Conservation (phyloP, 2,329 filamentous ascomycete species). For the Microcyclospora tardicrescens region DNA sequence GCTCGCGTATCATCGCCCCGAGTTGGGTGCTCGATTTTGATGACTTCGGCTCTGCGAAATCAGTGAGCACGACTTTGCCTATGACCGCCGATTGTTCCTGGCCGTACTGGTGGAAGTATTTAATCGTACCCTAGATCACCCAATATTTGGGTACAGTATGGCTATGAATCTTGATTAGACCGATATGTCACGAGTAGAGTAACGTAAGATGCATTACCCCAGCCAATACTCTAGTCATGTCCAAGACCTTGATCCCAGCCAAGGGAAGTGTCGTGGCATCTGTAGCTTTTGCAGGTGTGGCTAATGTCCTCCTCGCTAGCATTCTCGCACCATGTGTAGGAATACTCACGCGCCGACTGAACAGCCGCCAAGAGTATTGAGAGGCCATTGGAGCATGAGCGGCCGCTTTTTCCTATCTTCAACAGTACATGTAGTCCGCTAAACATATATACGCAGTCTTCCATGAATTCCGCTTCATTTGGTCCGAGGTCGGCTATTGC, state of each 20-base stretch:
- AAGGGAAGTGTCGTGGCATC: constrained; percentile 60
- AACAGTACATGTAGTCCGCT: too few species aligned
- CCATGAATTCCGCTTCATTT: too few species aligned
- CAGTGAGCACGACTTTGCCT: constrained; percentile 8
- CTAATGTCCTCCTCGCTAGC: too few species aligned
- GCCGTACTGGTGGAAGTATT: constrained; percentile 19
- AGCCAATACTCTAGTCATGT: constrained; percentile 92
- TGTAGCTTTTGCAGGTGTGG: too few species aligned
- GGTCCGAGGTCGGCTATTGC: too few species aligned
- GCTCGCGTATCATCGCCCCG: constrained; percentile 87
- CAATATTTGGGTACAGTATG: constrained; percentile 93
- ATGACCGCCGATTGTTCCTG: constrained; percentile 13
- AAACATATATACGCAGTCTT: too few species aligned
- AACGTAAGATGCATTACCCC: constrained; percentile 45
- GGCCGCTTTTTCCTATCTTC: too few species aligned
- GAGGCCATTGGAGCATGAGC: too few species aligned
- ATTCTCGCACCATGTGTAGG: too few species aligned
- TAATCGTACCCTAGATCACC: constrained; percentile 77
- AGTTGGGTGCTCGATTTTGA: constrained; percentile 90
- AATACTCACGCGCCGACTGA: too few species aligned
- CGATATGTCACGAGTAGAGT: too few species aligned
- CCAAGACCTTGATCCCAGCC: constrained; percentile 75
- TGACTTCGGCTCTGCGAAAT: constrained; percentile 66
- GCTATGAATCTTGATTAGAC: constrained; percentile 38
- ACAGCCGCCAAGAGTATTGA: too few species aligned